Percentiles rank a stretch among this genome's conserved stretches.
Evolutionary conservation across 371 early-diverging fungal genomes (phyloP).

Genomic region (Conidiobolus incongruus): DNA sequence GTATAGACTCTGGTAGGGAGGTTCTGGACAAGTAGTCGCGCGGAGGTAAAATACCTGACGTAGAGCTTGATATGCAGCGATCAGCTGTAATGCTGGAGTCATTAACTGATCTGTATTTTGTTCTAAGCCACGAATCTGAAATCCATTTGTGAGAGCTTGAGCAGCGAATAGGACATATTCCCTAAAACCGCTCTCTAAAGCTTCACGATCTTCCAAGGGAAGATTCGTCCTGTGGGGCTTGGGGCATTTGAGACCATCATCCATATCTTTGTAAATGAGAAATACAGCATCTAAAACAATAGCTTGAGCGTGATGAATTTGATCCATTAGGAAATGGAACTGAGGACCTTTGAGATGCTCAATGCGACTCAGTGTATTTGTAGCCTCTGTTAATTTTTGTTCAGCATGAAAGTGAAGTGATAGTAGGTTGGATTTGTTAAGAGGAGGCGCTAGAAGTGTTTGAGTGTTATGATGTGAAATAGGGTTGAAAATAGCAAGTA

Average conservation of each 20-base stretch:
- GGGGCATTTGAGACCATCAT: neutral
- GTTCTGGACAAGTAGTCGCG: neutral
- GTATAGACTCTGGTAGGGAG: constrained; percentile 1
- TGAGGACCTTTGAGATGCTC: neutral
- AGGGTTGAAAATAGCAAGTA: too few relatives aligned
- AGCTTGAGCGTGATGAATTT: constrained; percentile 1
- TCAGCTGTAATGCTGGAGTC: constrained; percentile 3
- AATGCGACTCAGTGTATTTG: neutral
- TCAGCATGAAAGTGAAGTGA: constrained; percentile 3
- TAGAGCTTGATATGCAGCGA: constrained; percentile 1
- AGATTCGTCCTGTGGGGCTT: constrained; percentile 1
- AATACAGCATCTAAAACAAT: constrained; percentile 1
- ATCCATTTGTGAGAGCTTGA: constrained; percentile 3
- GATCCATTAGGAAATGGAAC: constrained; percentile 1
- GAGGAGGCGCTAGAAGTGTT: neutral
- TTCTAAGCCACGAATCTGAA: constrained; percentile 3
- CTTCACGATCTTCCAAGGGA: constrained; percentile 1
- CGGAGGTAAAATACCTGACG: constrained; percentile 1
- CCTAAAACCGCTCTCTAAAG: constrained; percentile 1
- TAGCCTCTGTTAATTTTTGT: neutral
- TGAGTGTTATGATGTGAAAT: too few relatives aligned
- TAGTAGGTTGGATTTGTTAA: neutral
- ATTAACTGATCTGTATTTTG: neutral
- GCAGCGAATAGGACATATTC: constrained; percentile 4
- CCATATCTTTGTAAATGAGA: constrained; percentile 2